Base-by-base conservation (phyloP, 768 basidiomycete genomes). In the Filobasidium wieringae region DNA sequence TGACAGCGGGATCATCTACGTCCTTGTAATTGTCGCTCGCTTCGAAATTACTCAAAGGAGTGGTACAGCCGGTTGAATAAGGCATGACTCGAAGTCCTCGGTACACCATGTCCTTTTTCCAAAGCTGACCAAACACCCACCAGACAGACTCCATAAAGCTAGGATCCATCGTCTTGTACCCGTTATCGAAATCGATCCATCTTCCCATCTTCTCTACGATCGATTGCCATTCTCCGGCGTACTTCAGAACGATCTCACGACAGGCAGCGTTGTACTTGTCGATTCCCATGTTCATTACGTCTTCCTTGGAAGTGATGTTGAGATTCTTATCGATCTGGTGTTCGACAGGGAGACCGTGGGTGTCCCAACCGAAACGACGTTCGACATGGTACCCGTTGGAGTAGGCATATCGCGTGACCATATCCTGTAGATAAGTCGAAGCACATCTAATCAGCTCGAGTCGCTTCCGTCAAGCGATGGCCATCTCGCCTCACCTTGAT, bases 121-220 rank as follows among this genome's bases (percentile, higher is more conserved):
- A 93, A n/a, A 99, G 80, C 71, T 91, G 84, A 53, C 82, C 79
- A 74, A 99, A 99, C 8, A 88, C 95, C 95, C 95, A 99, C 95
- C 95, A 99, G 11, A 95, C 88, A 47, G 84, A 85, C 78, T 99
- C 95, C 95, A 99, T 97, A 74, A 88, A 99, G 8, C 83, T 77
- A 7, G 83, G 74, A 68, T 97, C 90, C 62, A 97, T 80, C 15
- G 95, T 99, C 79, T 96, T 97, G 79, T 99, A 99, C 68, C 96
- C 95, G 66, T 96, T 88, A 75, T 99, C 95, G 66, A 99, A 99
- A 75, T 99, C 95, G 76, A 99, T 97, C 95, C 95, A 99, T 62
- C 95, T 84, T 32, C 93, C 95, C 86, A 97, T 92, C 63, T 95
- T 83, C 74, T 95, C 92, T 54, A 99, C 93, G 4, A 92, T 97